These are phyloP conservation scores for Fusarium sulawesiense DNA, from an alignment of 2,329 filamentous ascomycete species.

Conservation along the genomic window DNA sequence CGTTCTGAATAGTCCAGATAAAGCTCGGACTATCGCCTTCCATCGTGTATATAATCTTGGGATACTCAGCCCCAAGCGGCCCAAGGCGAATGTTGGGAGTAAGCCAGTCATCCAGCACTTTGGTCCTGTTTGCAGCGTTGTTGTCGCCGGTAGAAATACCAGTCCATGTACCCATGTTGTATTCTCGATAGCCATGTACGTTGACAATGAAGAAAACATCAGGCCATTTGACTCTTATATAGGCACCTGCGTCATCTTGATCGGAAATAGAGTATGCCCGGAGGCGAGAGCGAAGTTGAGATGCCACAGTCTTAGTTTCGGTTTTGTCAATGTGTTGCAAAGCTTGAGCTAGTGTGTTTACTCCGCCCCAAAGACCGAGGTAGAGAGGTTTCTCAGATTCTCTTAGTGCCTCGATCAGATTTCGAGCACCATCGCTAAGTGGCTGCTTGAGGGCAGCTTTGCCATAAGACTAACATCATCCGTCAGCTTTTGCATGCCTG, in stretches of 20 bases:
- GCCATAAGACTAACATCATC: conserved; percentile 1
- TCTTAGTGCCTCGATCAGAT: background rate
- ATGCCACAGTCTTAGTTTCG: background rate
- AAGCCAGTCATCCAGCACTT: conserved; percentile 4
- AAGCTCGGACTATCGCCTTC: conserved; percentile 16
- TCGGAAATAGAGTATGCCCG: conserved; percentile 20
- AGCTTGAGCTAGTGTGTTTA: conserved; percentile 10
- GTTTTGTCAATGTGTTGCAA: conserved; percentile 1
- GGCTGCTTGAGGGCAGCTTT: conserved; percentile 2
- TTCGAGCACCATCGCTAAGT: background rate
- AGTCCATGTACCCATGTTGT: background rate
- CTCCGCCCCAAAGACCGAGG: conserved; percentile 11
- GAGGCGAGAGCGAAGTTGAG: conserved; percentile 13
- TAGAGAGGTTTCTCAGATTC: conserved; percentile 2
- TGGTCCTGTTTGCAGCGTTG: background rate
- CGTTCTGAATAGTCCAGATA: conserved; percentile 15
- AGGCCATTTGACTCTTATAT: conserved; percentile 5
- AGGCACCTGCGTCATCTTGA: conserved; percentile 11
- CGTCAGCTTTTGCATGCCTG: background rate
- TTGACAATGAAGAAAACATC: conserved; percentile 17
- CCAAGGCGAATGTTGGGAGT: conserved; percentile 13
- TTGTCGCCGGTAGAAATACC: conserved; percentile 4
- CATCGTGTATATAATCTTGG: background rate
- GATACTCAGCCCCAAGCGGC: background rate
- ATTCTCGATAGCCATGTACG: conserved; percentile 9